phyloP scores from a whole-genome alignment of 176 grass and related monocot genomes.

The Rhipidocladum racemiflorum region DNA sequence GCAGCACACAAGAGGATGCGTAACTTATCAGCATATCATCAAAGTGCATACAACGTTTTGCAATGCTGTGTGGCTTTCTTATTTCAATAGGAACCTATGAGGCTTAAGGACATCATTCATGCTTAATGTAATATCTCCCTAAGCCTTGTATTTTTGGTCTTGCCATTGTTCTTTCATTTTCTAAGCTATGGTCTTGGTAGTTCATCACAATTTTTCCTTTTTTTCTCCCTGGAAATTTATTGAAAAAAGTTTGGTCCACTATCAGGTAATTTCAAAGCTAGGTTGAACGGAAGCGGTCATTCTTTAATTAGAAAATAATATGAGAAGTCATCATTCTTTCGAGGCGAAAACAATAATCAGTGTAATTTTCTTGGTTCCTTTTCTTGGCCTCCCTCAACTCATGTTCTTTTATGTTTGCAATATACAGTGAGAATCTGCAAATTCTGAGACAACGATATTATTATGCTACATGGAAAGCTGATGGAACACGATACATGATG shows the following conservation, averaged over 20 bases:
- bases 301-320: not conserved
- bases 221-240: too few relatives aligned
- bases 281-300: too few relatives aligned
- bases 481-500: conserved; percentile 98
- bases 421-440: conserved; percentile 83
- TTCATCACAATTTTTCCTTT: too few relatives aligned
- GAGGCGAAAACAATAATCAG: not conserved
- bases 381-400: conserved; percentile 8
- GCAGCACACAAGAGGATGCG: not conserved
- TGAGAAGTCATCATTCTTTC: not conserved
- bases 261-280: too few relatives aligned
- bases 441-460: conserved; percentile 91
- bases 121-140: not conserved
- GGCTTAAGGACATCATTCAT: not conserved
- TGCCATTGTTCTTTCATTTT: too few relatives aligned
- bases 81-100: not conserved
- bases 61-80: not conserved
- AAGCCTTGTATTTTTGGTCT: too few relatives aligned
- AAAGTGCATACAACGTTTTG: not conserved
- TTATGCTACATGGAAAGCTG: conserved; percentile 98
- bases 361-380: not conserved
- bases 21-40: too few relatives aligned
- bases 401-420: conserved; percentile 21
- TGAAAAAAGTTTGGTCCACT: too few relatives aligned
- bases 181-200: too few relatives aligned